Base-by-base conservation (phyloP, 2,329 filamentous ascomycete genomes). In the Pseudocercospora cruenta region DNA sequence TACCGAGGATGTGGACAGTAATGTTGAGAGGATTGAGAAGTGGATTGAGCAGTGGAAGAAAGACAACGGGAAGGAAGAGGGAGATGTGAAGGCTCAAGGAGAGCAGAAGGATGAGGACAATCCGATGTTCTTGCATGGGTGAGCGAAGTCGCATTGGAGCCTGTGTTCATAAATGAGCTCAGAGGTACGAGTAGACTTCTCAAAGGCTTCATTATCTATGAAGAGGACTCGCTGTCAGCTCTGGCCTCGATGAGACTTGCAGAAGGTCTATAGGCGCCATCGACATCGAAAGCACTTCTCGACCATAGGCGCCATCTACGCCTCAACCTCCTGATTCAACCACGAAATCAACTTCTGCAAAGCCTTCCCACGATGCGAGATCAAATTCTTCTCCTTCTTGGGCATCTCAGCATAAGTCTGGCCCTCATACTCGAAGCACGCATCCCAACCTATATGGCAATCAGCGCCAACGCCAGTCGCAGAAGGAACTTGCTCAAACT, bases 401-500 rank as follows among this genome's bases (percentile, higher is more conserved):
- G 93, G 91, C 95, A 99, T 99, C 82, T 99, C 95, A 28, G 95
- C 95, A 78, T 96, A 90, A 82, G 95, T 99, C 80, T 92, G 83
- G 49, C 94, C 94, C 70, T 96, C 86, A 72, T 96, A 94, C 81
- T 99, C 95, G 74, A 99, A 99, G 70, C 96, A 90, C 1, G 95
- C 88, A 79, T 99, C 95, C 95, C 95, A 99, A 54, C 94, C 94
- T 96, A 69, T n/a, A 26, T 71, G 71, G 72, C 59, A 61, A 26
- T 14, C 51, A 33, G 24, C 14, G 53, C n/a, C 53, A 28, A 21
- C 21, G 19, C 28, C 10, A 3, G 0, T 19, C 49, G 43, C 14
- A 16, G 14, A 4, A 39, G 9, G 51, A 31, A 58, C 28, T 62
- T 5, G 39, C 39, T 43, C 39, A 33, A 45, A 80, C 88, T 80